Conservation (phyloP, 192 early-diverging fungal genomes). For the Geranomyces variabilis region DNA sequence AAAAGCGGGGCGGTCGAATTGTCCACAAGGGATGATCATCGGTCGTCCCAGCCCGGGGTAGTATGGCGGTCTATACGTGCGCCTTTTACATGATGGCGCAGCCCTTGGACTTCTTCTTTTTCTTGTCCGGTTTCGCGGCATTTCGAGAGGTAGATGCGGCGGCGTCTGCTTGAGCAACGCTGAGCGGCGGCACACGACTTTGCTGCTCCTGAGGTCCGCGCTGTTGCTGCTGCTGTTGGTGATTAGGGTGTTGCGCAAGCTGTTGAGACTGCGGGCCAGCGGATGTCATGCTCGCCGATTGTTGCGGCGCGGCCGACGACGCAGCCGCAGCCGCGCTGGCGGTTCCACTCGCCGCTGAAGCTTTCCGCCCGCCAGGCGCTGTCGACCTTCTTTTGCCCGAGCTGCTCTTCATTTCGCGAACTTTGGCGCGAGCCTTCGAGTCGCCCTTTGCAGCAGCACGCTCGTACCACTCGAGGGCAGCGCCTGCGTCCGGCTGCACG, state of each 20-base stretch:
- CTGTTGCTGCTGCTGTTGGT: neutral
- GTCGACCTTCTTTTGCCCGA: conserved; percentile 23
- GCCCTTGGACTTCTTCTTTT: conserved; percentile 15
- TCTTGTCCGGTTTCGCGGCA: conserved; percentile 1
- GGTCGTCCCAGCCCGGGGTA: too few species aligned
- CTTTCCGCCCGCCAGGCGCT: neutral
- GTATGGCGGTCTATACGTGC: too few species aligned
- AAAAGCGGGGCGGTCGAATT: too few species aligned
- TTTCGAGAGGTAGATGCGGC: neutral
- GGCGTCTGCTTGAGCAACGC: neutral
- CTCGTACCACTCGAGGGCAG: conserved; percentile 36
- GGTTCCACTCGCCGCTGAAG: neutral
- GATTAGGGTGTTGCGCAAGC: too few species aligned
- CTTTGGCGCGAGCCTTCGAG: conserved; percentile 34
- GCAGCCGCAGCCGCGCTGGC: neutral
- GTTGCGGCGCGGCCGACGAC: neutral
- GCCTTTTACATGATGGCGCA: conserved; percentile 24
- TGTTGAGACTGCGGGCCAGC: too few species aligned
- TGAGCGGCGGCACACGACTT: neutral
- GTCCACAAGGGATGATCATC: too few species aligned
- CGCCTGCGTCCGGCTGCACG: neutral
- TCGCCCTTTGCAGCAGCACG: conserved; percentile 39
- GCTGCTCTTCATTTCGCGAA: neutral
- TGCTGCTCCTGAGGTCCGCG: too few species aligned
- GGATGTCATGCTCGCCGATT: neutral